A percentile compares a stretch with the other conserved stretches of the same genome.
Conservation (phyloP, 345 rosid species). For the Zanthoxylum bungeanum region DNA sequence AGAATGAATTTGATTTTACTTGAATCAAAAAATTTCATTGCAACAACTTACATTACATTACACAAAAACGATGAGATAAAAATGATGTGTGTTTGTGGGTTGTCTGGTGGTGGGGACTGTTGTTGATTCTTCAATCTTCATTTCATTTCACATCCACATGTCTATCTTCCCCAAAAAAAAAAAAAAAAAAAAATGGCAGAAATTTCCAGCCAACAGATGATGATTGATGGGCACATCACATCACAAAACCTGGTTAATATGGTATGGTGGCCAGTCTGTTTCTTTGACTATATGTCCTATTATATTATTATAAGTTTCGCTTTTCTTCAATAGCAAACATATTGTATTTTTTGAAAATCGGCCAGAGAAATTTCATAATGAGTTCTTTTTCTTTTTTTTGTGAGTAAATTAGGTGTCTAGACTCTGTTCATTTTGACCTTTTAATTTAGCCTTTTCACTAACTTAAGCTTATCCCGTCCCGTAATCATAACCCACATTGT, state of each 20-base stretch:
- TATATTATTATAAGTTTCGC: background rate
- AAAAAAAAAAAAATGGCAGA: too few species aligned
- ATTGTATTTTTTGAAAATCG: background rate
- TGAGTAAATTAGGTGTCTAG: conserved; percentile 13
- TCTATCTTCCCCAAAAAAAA: background rate
- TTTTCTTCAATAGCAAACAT: background rate
- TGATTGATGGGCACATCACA: conserved; percentile 6
- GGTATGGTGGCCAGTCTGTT: conserved; percentile 25
- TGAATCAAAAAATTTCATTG: too few species aligned
- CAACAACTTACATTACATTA: background rate
- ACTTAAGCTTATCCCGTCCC: conserved; percentile 27
- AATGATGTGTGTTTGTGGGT: background rate
- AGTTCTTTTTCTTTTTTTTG: too few species aligned
- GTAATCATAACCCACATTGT: conserved; percentile 23
- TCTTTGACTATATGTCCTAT: conserved; percentile 20
- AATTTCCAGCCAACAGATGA: background rate
- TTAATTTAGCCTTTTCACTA: conserved; percentile 16
- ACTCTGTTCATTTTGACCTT: conserved; percentile 25
- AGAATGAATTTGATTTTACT: too few species aligned
- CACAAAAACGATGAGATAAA: background rate
- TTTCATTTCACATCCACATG: background rate
- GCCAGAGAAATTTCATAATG: background rate
- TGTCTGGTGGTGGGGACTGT: conserved; percentile 4
- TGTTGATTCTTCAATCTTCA: conserved; percentile 3
- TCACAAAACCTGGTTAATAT: background rate